Conservation (phyloP, 202 grass and related monocot genomes). For the Schoenoplectus tabernaemontani region DNA sequence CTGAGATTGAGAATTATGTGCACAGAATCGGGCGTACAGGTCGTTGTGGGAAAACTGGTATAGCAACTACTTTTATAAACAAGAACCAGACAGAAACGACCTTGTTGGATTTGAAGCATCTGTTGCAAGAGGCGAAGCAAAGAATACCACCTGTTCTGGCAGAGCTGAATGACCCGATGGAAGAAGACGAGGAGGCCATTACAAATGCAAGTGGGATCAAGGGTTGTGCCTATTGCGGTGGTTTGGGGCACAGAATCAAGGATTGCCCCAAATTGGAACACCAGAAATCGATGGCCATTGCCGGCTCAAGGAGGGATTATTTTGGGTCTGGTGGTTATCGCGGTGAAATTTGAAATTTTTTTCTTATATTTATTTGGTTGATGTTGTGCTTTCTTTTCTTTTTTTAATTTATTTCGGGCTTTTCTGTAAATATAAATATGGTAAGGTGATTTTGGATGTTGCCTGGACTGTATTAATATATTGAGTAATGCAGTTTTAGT, state of each 20-base stretch:
- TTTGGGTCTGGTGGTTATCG: conserved; percentile 73
- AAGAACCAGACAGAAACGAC: conserved; percentile 98
- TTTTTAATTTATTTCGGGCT: background rate
- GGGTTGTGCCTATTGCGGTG: conserved; percentile 87
- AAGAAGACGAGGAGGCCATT: conserved; percentile 65
- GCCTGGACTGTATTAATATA: background rate
- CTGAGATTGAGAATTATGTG: conserved; percentile 93
- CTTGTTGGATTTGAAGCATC: conserved; percentile 80
- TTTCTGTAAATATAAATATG: conserved; percentile 9
- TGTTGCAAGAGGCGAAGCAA: conserved; percentile 81
- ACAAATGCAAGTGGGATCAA: conserved; percentile 75
- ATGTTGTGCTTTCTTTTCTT: background rate
- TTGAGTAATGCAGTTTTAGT: background rate
- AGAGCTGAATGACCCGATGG: conserved; percentile 69
- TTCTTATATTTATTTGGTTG: background rate
- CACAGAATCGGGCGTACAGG: conserved; percentile 94
- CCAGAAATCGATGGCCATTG: conserved; percentile 77
- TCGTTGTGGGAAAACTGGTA: conserved; percentile 88
- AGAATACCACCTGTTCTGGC: conserved; percentile 67
- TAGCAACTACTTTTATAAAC: conserved; percentile 98
- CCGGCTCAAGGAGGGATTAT: conserved; percentile 73
- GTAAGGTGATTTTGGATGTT: background rate
- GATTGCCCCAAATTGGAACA: conserved; percentile 92
- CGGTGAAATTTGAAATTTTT: conserved; percentile 61
- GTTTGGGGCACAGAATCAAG: conserved; percentile 80